Evolutionary conservation across 805 yeast species (phyloP).

Genomic region (Scheffersomyces amazonensis): DNA sequence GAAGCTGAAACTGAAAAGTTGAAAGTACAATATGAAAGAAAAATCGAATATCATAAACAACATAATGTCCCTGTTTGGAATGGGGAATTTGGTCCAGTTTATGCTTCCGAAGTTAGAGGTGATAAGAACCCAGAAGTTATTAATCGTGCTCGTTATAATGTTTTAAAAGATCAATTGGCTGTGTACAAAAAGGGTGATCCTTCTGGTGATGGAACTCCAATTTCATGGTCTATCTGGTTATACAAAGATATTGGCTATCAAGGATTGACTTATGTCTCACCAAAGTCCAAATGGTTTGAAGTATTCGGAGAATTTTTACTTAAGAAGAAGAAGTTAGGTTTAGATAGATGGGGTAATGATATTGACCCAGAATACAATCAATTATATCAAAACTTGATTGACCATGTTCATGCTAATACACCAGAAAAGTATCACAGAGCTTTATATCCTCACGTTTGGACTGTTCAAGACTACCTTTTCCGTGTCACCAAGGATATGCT

Average conservation of each 20-base stretch:
- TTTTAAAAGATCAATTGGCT: slow-evolving; percentile 44
- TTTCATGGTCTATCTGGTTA: slow-evolving; percentile 52
- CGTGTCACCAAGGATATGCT: slow-evolving; percentile 43
- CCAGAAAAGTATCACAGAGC: slow-evolving; percentile 40
- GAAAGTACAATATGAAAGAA: slow-evolving; percentile 37
- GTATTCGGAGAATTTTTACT: slow-evolving; percentile 40
- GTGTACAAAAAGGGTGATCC: slow-evolving; percentile 47
- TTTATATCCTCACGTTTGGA: slow-evolving; percentile 42
- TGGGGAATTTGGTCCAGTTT: slow-evolving; percentile 54
- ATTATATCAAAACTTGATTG: slow-evolving; percentile 32
- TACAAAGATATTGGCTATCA: slow-evolving; percentile 54
- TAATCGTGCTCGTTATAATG: slow-evolving; percentile 38
- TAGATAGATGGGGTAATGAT: slow-evolving; percentile 51
- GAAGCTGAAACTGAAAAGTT: slow-evolving; percentile 33
- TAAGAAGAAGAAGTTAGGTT: slow-evolving; percentile 43
- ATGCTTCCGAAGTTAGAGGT: slow-evolving; percentile 41
- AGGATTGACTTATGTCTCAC: slow-evolving; percentile 46
- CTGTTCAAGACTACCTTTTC: slow-evolving; percentile 31
- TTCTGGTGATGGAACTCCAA: slow-evolving; percentile 43
- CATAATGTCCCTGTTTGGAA: slow-evolving; percentile 50
- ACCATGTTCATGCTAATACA: slow-evolving; percentile 35
- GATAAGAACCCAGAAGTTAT: slow-evolving; percentile 34
- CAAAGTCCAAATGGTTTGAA: slow-evolving; percentile 41
- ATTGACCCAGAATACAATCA: slow-evolving; percentile 36
- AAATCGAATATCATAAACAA: slow-evolving; percentile 39